Evolutionary conservation across 176 grass and related monocot genomes (phyloP).

Genomic region (Oryza rufipogon): DNA sequence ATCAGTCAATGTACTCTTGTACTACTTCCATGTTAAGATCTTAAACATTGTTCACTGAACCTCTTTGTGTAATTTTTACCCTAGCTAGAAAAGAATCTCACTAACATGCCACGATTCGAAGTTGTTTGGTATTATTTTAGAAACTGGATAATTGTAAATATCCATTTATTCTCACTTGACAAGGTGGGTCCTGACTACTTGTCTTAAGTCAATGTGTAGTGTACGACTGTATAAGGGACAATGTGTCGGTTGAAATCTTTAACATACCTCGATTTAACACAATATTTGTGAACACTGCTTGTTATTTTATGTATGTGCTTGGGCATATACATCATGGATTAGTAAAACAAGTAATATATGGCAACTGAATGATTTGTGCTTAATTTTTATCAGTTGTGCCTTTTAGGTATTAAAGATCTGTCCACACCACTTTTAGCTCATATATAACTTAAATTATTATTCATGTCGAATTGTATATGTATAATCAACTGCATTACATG

Average conservation of each 20-base stretch:
- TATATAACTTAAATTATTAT: conserved; percentile 5
- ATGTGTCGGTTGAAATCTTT: too few species aligned
- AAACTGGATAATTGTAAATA: too few species aligned
- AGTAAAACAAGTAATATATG: background rate
- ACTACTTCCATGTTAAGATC: background rate
- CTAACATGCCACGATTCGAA: too few species aligned
- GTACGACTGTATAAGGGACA: too few species aligned
- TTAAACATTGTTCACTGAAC: background rate
- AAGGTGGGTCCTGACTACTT: too few species aligned
- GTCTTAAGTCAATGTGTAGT: too few species aligned
- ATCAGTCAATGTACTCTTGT: background rate
- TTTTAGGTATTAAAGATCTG: background rate
- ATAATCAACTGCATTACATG: background rate
- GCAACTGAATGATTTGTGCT: background rate
- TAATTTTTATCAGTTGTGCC: background rate
- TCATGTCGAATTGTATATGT: conserved; percentile 1
- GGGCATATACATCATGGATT: background rate
- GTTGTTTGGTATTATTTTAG: too few species aligned
- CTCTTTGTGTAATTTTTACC: background rate
- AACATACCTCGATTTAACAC: too few species aligned
- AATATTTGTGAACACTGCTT: too few species aligned
- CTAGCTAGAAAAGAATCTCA: background rate
- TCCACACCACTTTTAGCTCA: background rate
- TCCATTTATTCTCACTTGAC: too few species aligned
- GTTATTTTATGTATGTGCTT: too few species aligned